A percentile compares a stretch with the other conserved stretches of the same genome.
Evolutionary conservation across 208 protist genomes (phyloP).

Genomic region (Acanthamoeba triangularis): DNA sequence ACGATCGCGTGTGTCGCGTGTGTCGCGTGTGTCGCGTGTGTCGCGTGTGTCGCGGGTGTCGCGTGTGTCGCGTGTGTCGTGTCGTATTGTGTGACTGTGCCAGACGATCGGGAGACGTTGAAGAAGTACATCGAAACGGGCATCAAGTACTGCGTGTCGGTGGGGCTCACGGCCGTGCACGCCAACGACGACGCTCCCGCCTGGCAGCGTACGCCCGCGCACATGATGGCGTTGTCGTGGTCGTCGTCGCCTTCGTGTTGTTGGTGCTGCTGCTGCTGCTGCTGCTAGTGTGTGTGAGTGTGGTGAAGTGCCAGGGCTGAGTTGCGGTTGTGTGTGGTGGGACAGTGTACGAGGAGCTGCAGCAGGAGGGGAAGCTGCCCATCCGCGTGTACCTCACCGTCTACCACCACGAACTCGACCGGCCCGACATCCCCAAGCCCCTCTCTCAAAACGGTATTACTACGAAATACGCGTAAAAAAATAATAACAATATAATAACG

Average conservation of each 20-base stretch:
- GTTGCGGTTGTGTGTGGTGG: too few species aligned
- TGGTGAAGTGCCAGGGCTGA: too few species aligned
- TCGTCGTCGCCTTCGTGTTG: background rate
- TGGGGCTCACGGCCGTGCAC: background rate
- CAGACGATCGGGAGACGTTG: background rate
- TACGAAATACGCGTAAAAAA: too few species aligned
- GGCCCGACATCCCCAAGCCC: slow-evolving; percentile 81
- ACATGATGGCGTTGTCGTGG: background rate
- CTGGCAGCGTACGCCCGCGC: slow-evolving; percentile 64
- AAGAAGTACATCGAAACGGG: background rate
- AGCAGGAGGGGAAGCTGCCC: slow-evolving; percentile 87
- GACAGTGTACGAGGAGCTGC: slow-evolving; percentile 81
- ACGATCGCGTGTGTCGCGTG: background rate
- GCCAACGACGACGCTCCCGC: background rate
- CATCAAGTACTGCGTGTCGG: background rate
- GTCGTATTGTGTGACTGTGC: background rate
- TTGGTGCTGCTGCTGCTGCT: slow-evolving; percentile 68
- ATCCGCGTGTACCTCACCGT: slow-evolving; percentile 89
- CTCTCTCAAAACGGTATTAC: background rate
- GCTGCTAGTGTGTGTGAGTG: too few species aligned
- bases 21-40: background rate
- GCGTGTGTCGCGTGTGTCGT: background rate
- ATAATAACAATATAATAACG: too few species aligned
- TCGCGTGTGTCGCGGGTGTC: background rate
- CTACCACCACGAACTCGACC: slow-evolving; percentile 85